phyloP scores from a whole-genome alignment of 352 stramenopile genomes.

The Phytophthora sansomeana region DNA sequence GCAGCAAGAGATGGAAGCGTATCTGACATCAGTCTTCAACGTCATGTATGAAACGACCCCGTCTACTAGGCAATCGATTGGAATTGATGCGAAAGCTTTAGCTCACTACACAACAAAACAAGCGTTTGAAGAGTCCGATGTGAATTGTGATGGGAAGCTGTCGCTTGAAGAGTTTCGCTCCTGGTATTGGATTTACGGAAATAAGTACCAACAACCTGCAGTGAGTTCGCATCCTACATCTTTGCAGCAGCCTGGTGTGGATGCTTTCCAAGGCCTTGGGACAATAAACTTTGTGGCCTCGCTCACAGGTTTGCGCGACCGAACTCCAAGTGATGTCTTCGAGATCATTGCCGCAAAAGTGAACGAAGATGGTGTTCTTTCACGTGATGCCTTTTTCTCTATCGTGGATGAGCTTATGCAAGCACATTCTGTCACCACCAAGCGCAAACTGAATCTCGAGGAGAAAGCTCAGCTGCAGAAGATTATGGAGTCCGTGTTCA shows the following conservation, averaged over 20 bases:
- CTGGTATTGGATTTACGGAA: constrained; percentile 69
- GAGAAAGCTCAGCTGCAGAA: constrained; percentile 50
- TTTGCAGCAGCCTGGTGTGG: constrained; percentile 7
- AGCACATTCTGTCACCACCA: constrained; percentile 36
- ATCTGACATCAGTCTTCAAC: constrained; percentile 76
- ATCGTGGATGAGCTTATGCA: constrained; percentile 74
- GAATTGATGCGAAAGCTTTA: constrained; percentile 62
- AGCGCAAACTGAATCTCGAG: constrained; percentile 32
- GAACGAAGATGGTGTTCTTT: constrained; percentile 84
- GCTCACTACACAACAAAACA: constrained; percentile 79
- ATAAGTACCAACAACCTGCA: constrained; percentile 29
- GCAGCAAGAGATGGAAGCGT: constrained; percentile 81
- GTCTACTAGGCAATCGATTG: constrained; percentile 43
- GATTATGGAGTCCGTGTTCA: constrained; percentile 76
- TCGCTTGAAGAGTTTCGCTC: constrained; percentile 84
- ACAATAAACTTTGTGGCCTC: constrained; percentile 69
- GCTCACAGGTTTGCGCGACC: constrained; percentile 62
- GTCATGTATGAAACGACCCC: constrained; percentile 67
- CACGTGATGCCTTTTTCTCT: constrained; percentile 68
- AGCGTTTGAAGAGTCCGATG: constrained; percentile 89
- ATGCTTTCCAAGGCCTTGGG: constrained; percentile 35
- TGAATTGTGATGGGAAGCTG: constrained; percentile 81
- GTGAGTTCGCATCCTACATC: background rate
- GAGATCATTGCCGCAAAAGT: constrained; percentile 85
- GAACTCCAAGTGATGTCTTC: constrained; percentile 76